These are phyloP conservation scores for Diplodia intermedia DNA, from an alignment of 2,329 filamentous ascomycete species.

Conservation along the genomic window DNA sequence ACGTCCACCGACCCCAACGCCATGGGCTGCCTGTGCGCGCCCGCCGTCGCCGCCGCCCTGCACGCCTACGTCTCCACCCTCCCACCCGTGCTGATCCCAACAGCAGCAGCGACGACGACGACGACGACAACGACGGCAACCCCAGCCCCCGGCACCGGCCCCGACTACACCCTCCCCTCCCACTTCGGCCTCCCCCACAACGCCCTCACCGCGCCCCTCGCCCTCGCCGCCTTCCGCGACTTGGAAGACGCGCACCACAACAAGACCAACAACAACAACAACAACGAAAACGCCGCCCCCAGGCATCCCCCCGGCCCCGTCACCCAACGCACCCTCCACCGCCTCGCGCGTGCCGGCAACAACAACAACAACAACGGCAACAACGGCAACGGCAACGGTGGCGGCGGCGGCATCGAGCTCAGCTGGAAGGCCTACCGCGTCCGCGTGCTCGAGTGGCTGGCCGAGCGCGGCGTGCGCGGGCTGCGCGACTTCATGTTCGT, in stretches of 20 bases:
- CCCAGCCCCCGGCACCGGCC: constrained; percentile 54
- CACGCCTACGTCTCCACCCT: constrained; percentile 51
- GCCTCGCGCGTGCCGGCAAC: constrained; percentile 57
- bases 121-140: constrained; percentile 49
- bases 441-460: constrained; percentile 72
- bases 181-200: constrained; percentile 59
- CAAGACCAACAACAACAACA: background rate
- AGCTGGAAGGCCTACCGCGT: constrained; percentile 76
- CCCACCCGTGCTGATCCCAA: constrained; percentile 42
- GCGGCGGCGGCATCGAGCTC: constrained; percentile 52
- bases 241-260: constrained; percentile 58
- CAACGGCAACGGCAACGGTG: background rate
- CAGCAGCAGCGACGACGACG: constrained; percentile 47
- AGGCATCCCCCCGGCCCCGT: constrained; percentile 34
- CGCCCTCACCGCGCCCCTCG: constrained; percentile 53
- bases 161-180: constrained; percentile 47
- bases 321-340: constrained; percentile 51
- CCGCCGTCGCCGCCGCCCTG: constrained; percentile 53
- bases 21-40: constrained; percentile 59
- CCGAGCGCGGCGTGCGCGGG: constrained; percentile 68
- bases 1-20: constrained; percentile 68
- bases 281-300: no score
- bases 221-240: constrained; percentile 55
- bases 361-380: background rate
- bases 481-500: constrained; percentile 77